Conservation (phyloP, 225 moss, liverwort and hornwort genomes). For the Anthoceros angustus region DNA sequence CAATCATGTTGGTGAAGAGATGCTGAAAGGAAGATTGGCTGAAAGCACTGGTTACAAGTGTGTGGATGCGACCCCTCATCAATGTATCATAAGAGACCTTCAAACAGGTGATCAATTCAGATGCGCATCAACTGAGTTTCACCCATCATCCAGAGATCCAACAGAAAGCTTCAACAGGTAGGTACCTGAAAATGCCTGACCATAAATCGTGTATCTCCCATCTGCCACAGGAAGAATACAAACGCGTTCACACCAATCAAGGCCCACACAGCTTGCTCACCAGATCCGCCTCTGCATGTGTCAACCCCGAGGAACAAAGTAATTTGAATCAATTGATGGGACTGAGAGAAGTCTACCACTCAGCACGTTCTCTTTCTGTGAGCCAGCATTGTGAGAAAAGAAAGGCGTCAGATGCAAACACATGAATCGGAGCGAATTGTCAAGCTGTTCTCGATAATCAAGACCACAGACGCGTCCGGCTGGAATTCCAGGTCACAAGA, state of each 20-base stretch:
- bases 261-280: slow-evolving; percentile 47
- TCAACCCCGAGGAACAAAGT: too few relatives aligned
- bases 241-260: slow-evolving; percentile 58
- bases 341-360: neutral
- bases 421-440: neutral
- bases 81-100: slow-evolving; percentile 55
- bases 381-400: too few relatives aligned
- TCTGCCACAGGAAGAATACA: slow-evolving; percentile 70
- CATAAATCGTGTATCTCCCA: slow-evolving; percentile 43
- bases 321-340: slow-evolving; percentile 9
- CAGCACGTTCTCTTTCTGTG: neutral
- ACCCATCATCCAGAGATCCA: neutral
- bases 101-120: slow-evolving; percentile 6
- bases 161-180: slow-evolving; percentile 1
- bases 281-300: slow-evolving; percentile 17
- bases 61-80: slow-evolving; percentile 59
- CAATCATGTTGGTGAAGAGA: slow-evolving; percentile 85
- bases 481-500: neutral
- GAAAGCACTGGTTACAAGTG: slow-evolving; percentile 65
- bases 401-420: too few relatives aligned
- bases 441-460: neutral
- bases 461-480: neutral
- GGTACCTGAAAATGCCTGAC: slow-evolving; percentile 48
- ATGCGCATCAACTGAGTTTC: too few relatives aligned
- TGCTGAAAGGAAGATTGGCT: slow-evolving; percentile 64